phyloP scores from a whole-genome alignment of 2,329 filamentous ascomycete genomes.

The Paecilomyces variotii region DNA sequence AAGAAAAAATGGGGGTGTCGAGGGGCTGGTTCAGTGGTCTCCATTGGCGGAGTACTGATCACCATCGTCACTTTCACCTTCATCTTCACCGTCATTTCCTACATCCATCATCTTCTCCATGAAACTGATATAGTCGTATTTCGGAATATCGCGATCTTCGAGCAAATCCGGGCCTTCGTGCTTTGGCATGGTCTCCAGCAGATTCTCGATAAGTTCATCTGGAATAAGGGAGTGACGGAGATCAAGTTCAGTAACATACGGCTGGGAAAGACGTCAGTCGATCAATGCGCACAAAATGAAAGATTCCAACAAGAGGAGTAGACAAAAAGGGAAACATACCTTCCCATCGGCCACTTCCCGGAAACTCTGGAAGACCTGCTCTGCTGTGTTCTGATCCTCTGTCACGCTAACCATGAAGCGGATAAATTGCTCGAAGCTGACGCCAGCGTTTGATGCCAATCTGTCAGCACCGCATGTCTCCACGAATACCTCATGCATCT shows the following conservation, averaged over 20 bases:
- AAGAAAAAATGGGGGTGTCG: slow-evolving; percentile 12
- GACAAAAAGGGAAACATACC: slow-evolving; percentile 31
- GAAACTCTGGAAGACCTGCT: slow-evolving; percentile 98
- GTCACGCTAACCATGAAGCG: slow-evolving; percentile 99
- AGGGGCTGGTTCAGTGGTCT: slow-evolving; percentile 9
- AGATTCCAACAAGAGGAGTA: neutral
- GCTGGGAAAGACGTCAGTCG: slow-evolving; percentile 34
- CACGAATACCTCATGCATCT: slow-evolving; percentile 94
- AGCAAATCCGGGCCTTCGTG: slow-evolving; percentile 80
- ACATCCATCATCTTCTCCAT: slow-evolving; percentile 76
- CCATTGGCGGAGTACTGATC: slow-evolving; percentile 9
- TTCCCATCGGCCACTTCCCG: slow-evolving; percentile 96
- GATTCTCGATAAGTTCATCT: slow-evolving; percentile 91
- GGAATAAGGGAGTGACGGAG: slow-evolving; percentile 89
- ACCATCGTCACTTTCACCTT: slow-evolving; percentile 8
- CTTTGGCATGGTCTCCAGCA: slow-evolving; percentile 75
- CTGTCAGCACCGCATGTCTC: slow-evolving; percentile 61
- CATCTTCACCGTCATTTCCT: slow-evolving; percentile 19
- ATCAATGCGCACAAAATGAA: neutral
- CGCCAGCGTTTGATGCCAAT: slow-evolving; percentile 57
- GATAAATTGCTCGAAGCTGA: slow-evolving; percentile 98
- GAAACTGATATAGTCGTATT: slow-evolving; percentile 94
- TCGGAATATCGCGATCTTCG: slow-evolving; percentile 72
- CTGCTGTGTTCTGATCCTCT: slow-evolving; percentile 96
- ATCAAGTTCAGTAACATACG: slow-evolving; percentile 97